Percentiles rank a stretch among this genome's conserved stretches.
phyloP scores from a whole-genome alignment of 305 asterid species.

The Striga hermonthica region DNA sequence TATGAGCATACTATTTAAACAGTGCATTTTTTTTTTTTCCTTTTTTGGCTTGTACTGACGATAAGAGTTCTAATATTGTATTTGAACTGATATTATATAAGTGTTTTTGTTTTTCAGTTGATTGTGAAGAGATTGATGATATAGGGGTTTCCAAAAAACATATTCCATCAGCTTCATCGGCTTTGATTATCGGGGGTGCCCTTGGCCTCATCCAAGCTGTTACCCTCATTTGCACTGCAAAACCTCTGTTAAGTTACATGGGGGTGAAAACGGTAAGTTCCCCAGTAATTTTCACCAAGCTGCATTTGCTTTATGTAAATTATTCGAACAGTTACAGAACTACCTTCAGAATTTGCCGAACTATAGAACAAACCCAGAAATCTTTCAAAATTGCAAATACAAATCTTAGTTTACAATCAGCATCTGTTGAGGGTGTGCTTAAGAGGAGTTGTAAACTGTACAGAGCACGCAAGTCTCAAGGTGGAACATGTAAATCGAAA shows the following conservation, averaged over 20 bases:
- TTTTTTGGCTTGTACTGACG: too few species aligned
- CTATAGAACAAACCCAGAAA: too few species aligned
- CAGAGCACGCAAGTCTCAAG: too few species aligned
- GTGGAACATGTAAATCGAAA: background rate
- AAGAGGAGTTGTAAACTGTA: too few species aligned
- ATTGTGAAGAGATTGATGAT: constrained; percentile 20
- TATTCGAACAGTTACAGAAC: background rate
- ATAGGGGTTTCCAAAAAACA: constrained; percentile 31
- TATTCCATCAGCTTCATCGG: constrained; percentile 56
- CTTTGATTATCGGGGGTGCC: constrained; percentile 45
- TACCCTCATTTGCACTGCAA: constrained; percentile 36
- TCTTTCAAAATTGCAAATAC: too few species aligned
- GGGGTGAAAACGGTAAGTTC: constrained; percentile 43
- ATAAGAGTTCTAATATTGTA: too few species aligned
- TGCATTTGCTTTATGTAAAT: too few species aligned
- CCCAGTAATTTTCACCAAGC: background rate
- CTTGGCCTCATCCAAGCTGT: constrained; percentile 47
- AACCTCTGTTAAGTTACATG: constrained; percentile 42
- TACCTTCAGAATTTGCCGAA: background rate
- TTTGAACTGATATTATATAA: background rate
- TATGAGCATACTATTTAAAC: background rate
- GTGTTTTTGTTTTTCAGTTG: constrained; percentile 26
- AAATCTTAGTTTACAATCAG: too few species aligned
- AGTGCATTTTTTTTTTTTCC: background rate
- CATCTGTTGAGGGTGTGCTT: too few species aligned